These are phyloP conservation scores for Leccinellum rugosiceps DNA, from an alignment of 768 basidiomycete genomes.

Conservation along the genomic window DNA sequence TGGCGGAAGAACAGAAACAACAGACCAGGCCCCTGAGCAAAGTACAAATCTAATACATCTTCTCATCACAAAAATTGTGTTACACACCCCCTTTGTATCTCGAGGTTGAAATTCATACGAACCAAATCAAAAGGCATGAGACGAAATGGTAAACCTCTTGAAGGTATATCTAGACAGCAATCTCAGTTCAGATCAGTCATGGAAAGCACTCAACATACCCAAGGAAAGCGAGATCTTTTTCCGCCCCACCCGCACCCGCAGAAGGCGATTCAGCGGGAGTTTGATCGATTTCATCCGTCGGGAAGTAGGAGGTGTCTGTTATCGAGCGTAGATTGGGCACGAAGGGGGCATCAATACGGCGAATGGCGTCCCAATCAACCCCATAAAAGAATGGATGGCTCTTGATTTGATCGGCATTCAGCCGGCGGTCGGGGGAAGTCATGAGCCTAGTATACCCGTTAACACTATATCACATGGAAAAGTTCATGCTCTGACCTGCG, in stretches of 20 bases:
- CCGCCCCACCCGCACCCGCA: slow-evolving; percentile 38
- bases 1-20: not conserved
- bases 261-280: slow-evolving; percentile 45
- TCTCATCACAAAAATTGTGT: not conserved
- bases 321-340: slow-evolving; percentile 92
- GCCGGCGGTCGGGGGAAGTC: slow-evolving; percentile 74
- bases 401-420: slow-evolving; percentile 85
- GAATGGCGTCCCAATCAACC: slow-evolving; percentile 88
- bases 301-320: slow-evolving; percentile 98
- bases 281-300: slow-evolving; percentile 90
- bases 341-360: slow-evolving; percentile 91
- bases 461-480: not conserved
- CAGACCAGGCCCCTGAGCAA: not conserved
- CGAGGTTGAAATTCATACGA: not conserved
- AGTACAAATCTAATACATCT: slow-evolving; percentile 2
- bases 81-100: not conserved
- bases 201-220: slow-evolving; percentile 39
- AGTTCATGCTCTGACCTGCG: slow-evolving; percentile 49
- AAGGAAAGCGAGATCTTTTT: slow-evolving; percentile 65
- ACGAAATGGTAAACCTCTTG: slow-evolving; percentile 70
- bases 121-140: slow-evolving; percentile 44
- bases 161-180: slow-evolving; percentile 60
- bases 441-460: slow-evolving; percentile 55
- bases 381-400: slow-evolving; percentile 92
- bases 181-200: slow-evolving; percentile 1